Conservation (phyloP, 2,329 filamentous ascomycete genomes). For the Stylonectria norvegica region DNA sequence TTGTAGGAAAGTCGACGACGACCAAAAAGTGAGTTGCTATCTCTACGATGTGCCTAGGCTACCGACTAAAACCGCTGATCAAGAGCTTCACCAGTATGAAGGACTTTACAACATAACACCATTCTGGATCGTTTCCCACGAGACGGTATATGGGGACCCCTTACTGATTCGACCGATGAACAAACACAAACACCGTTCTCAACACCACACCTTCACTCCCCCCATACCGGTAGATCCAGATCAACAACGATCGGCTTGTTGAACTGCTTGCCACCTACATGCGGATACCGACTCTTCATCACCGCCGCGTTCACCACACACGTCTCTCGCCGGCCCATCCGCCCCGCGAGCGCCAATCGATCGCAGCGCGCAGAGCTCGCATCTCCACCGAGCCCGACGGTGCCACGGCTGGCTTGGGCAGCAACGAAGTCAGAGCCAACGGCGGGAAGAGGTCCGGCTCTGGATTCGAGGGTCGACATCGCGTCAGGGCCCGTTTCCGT, state of each 20-base stretch:
- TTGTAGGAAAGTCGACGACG: too few relatives aligned
- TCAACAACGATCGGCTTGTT: constrained; percentile 85
- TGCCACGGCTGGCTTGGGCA: constrained; percentile 22
- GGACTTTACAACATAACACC: too few relatives aligned
- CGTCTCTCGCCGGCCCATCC: constrained; percentile 59
- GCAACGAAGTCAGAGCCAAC: constrained; percentile 17
- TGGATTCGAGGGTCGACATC: not conserved
- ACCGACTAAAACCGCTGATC: too few relatives aligned
- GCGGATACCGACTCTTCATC: constrained; percentile 64
- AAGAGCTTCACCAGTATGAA: too few relatives aligned
- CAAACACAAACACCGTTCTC: not conserved
- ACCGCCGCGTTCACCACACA: constrained; percentile 79
- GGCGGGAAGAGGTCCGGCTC: not conserved
- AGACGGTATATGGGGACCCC: too few relatives aligned
- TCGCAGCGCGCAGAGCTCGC: constrained; percentile 43
- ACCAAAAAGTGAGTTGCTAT: too few relatives aligned
- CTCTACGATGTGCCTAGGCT: too few relatives aligned
- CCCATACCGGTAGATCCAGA: constrained; percentile 61
- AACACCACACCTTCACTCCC: constrained; percentile 10
- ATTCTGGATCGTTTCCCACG: too few relatives aligned
- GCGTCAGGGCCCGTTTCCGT: constrained; percentile 5
- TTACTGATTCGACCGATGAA: too few relatives aligned
- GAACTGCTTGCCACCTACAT: constrained; percentile 58
- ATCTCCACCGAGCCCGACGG: constrained; percentile 37
- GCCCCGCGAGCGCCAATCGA: constrained; percentile 36